Base-by-base conservation (phyloP, 1,139 yeast species). In the Geotrichum bryndzae region DNA sequence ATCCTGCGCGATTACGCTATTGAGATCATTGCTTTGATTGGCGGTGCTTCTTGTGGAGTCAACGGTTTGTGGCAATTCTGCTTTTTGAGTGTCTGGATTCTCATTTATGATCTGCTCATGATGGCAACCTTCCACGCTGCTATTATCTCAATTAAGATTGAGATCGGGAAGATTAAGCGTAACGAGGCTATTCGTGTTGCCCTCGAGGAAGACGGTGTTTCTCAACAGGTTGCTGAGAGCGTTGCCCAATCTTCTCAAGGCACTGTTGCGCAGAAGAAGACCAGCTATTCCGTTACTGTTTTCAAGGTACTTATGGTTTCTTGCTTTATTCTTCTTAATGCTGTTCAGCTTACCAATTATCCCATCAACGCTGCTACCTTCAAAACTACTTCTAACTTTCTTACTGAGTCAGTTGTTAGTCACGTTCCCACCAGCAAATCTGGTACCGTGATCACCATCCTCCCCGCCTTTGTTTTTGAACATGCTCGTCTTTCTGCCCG, bases 131-230 rank as follows among this genome's bases (percentile, higher is more conserved):
- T 92, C 74, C 94, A 82, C 74, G 81, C 96, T 15, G 94, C 97
- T 1, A 84, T 91, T 59, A 82, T 94, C 68, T 87, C 96, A 1
- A 82, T 94, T 74, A 94, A 94, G 76, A 85, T 95, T 53, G 98
- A 95, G 75, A 90, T 94, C 72, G 86, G 86, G 72, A 82, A 91
- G 67, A 96, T 96, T 64, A 90, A 94, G 75, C 85, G 92, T 68
- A 88, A 94, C 58, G 87, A 91, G 64, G 84, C 86, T 63, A 83
- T 92, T 72, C 86, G 88, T 71, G 86, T 84, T 68, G 94, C 91
- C 27, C 80, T 94, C 68, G 96, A 92, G 76, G 99, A 94, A 74
- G 99, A 95, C 70, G 99, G 99, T 27, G 84, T 94, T 52, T 82
- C 90, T 55, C 85, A 70, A 61, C 77, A 80, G 63, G 89, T 89